Evolutionary conservation across 2,329 filamentous ascomycete genomes (phyloP).

Genomic region (Atkinsonella hypoxylon): DNA sequence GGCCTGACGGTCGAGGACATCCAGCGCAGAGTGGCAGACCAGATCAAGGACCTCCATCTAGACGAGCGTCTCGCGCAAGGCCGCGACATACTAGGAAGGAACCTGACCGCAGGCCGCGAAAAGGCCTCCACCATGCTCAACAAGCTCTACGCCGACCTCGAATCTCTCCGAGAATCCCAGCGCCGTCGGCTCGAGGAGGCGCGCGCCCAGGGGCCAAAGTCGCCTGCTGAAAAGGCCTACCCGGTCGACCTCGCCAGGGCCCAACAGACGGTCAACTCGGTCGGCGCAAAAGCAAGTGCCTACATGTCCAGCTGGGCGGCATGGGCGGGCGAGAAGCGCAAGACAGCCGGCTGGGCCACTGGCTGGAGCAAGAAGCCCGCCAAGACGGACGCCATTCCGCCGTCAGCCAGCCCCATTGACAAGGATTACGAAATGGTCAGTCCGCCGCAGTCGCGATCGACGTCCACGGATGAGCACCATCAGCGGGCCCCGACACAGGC

Average conservation of each 20-base stretch:
- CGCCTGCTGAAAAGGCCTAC: conserved; percentile 8
- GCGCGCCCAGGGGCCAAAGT: conserved; percentile 10
- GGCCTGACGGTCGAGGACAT: conserved; percentile 91
- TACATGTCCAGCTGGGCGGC: conserved; percentile 58
- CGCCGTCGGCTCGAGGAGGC: conserved; percentile 29
- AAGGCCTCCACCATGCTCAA: conserved; percentile 82
- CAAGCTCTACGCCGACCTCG: conserved; percentile 82
- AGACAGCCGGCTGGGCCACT: conserved; percentile 33
- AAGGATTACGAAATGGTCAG: conserved; percentile 26
- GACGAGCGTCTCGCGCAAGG: conserved; percentile 82
- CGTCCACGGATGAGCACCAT: conserved; percentile 17
- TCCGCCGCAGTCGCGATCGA: conserved; percentile 16
- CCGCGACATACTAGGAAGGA: conserved; percentile 75
- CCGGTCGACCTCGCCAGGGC: conserved; percentile 26
- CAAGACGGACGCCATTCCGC: conserved; percentile 18
- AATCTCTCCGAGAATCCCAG: conserved; percentile 41
- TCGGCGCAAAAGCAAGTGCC: conserved; percentile 44
- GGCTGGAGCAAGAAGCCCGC: conserved; percentile 27
- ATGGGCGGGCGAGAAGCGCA: conserved; percentile 67
- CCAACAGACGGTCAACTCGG: conserved; percentile 34
- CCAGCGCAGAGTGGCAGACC: conserved; percentile 76
- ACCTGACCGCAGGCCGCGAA: conserved; percentile 76
- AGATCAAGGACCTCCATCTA: conserved; percentile 85
- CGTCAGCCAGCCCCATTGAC: conserved; percentile 25
- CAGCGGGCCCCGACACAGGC: conserved; percentile 23